These are phyloP conservation scores for Paramecium caudatum DNA, from an alignment of 73 alveolate species.

Conservation along the genomic window DNA sequence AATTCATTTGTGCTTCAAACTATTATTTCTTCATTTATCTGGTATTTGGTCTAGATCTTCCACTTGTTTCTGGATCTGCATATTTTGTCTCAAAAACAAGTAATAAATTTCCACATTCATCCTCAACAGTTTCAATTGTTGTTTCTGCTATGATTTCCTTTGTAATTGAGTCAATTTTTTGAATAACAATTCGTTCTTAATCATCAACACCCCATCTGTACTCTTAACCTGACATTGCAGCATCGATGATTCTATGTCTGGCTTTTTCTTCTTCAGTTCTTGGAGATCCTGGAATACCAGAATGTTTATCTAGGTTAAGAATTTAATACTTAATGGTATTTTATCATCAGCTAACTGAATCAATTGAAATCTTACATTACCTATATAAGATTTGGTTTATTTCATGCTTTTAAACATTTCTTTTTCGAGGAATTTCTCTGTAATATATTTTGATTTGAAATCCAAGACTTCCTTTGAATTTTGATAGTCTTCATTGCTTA, in stretches of 20 bases:
- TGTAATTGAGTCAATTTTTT: background rate
- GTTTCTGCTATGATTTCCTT: background rate
- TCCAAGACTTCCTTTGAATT: background rate
- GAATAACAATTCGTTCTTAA: background rate
- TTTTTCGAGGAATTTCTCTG: background rate
- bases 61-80: background rate
- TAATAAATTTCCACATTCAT: background rate
- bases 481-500: background rate
- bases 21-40: constrained; percentile 33
- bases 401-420: constrained; percentile 54
- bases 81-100: background rate
- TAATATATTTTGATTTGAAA: background rate
- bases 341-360: constrained; percentile 1
- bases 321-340: background rate
- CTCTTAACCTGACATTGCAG: background rate
- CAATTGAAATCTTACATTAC: constrained; percentile 20
- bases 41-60: constrained; percentile 45
- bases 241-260: constrained; percentile 41
- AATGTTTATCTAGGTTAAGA: background rate
- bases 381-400: constrained; percentile 43
- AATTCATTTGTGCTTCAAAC: background rate
- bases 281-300: constrained; percentile 69
- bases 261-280: constrained; percentile 40
- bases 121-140: constrained; percentile 3
- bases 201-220: constrained; percentile 57